phyloP scores from a whole-genome alignment of 306 rosid genomes.

The Quercus ilex region DNA sequence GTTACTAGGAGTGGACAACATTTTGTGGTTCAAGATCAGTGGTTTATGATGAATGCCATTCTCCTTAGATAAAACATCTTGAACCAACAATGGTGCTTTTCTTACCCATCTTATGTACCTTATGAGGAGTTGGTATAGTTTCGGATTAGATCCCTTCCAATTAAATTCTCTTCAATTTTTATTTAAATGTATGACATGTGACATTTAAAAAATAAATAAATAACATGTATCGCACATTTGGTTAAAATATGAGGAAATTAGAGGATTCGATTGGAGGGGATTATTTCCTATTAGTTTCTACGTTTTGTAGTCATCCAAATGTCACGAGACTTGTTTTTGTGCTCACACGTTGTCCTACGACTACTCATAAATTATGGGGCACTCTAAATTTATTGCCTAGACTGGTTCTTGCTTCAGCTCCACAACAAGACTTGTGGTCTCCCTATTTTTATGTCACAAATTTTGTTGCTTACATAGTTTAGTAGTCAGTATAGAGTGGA shows the following conservation, averaged over 20 bases:
- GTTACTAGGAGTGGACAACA: too few relatives aligned
- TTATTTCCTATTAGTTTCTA: background rate
- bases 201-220: too few relatives aligned
- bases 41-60: too few relatives aligned
- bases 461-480: background rate
- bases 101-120: background rate
- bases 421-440: constrained; percentile 5
- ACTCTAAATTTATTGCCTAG: constrained; percentile 7
- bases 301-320: background rate
- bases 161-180: too few relatives aligned
- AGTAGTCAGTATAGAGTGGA: background rate
- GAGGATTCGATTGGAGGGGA: too few relatives aligned
- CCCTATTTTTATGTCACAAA: background rate
- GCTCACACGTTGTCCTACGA: background rate
- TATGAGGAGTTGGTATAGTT: background rate
- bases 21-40: too few relatives aligned
- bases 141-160: too few relatives aligned
- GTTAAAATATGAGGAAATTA: too few relatives aligned
- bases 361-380: constrained; percentile 1
- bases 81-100: background rate
- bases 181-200: too few relatives aligned
- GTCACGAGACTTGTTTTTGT: background rate
- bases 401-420: background rate
- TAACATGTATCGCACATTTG: too few relatives aligned
- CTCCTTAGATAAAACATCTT: too few relatives aligned